phyloP scores from a whole-genome alignment of 2,329 filamentous ascomycete genomes.

The Dryadomyces sulphureus region DNA sequence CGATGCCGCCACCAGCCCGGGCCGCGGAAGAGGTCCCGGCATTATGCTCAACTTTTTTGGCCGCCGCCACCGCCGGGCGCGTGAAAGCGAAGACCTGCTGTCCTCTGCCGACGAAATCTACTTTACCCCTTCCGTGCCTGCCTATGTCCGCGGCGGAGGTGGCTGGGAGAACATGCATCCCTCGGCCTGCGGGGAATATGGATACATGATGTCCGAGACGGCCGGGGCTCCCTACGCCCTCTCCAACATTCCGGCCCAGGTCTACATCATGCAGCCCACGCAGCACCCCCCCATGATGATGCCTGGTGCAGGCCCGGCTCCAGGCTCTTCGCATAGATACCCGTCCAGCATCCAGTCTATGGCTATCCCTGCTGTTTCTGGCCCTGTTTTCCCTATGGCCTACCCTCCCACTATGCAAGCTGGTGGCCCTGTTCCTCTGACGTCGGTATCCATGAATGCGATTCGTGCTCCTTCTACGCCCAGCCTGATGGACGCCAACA shows the following conservation, averaged over 20 bases:
- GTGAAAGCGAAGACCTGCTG: background rate
- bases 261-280: conserved; percentile 8
- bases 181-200: conserved; percentile 1
- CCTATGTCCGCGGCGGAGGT: conserved; percentile 1
- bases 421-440: background rate
- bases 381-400: background rate
- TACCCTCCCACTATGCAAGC: background rate
- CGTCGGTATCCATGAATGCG: background rate
- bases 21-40: conserved; percentile 1
- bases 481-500: too few relatives aligned
- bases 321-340: background rate
- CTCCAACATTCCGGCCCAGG: conserved; percentile 7
- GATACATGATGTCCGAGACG: background rate
- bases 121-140: conserved; percentile 1
- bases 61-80: conserved; percentile 3
- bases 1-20: background rate
- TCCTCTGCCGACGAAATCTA: background rate
- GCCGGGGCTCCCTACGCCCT: conserved; percentile 4
- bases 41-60: conserved; percentile 6
- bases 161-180: conserved; percentile 5
- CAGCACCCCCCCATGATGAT: background rate
- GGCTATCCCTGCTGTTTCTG: background rate
- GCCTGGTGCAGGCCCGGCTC: background rate
- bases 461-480: too few relatives aligned
- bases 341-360: background rate